Evolutionary conservation across 1,284 basidiomycete genomes (phyloP).

Genomic region (Rhodotorula sp.): DNA sequence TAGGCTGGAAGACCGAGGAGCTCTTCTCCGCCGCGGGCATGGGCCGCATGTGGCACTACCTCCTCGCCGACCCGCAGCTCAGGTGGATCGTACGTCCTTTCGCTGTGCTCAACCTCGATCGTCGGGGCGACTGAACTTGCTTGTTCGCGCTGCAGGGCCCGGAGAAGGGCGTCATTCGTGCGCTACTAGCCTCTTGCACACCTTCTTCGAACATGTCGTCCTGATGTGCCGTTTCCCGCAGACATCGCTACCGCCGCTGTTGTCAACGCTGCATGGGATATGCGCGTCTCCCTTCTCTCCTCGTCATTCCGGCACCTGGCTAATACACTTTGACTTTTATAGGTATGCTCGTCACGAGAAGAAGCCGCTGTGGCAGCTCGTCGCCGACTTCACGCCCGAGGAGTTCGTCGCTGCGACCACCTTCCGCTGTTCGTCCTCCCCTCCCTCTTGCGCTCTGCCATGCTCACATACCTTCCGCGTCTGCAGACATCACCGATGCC

Average conservation of each 20-base stretch:
- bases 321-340: too few relatives aligned
- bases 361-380: slow-evolving; percentile 82
- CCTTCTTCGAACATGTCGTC: not conserved
- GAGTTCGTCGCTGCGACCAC: slow-evolving; percentile 81
- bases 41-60: slow-evolving; percentile 66
- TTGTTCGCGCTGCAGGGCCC: slow-evolving; percentile 63
- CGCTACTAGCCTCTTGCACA: too few relatives aligned
- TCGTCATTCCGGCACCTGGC: too few relatives aligned
- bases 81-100: slow-evolving; percentile 66
- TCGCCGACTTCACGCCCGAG: slow-evolving; percentile 77
- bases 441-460: not conserved
- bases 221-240: not conserved
- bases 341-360: slow-evolving; percentile 69
- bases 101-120: slow-evolving; percentile 4
- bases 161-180: slow-evolving; percentile 66
- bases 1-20: slow-evolving; percentile 79
- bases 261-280: slow-evolving; percentile 56
- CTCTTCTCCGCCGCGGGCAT: slow-evolving; percentile 73
- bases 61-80: slow-evolving; percentile 82
- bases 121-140: slow-evolving; percentile 30
- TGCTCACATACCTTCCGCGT: not conserved
- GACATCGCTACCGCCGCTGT: slow-evolving; percentile 59
- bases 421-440: slow-evolving; percentile 59
- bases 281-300: slow-evolving; percentile 51
- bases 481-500: slow-evolving; percentile 76